A percentile compares a stretch with the other conserved stretches of the same genome.
These are phyloP conservation scores for Mycena vitilis DNA, from an alignment of 768 basidiomycete genomes.

Conservation along the genomic window DNA sequence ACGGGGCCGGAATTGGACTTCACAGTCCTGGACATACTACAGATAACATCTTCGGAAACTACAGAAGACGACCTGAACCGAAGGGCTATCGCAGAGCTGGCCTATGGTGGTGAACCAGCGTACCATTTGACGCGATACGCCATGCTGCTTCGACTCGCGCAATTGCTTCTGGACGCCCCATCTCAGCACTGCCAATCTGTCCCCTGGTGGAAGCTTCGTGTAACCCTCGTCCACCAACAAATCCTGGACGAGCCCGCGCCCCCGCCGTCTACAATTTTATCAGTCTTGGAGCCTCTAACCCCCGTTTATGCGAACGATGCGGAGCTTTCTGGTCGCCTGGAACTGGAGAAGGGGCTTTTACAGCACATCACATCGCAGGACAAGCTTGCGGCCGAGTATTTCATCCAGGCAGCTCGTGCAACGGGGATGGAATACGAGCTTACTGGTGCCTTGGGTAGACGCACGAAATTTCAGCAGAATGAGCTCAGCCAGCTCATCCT, in stretches of 20 bases:
- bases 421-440: constrained; percentile 90
- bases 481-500: constrained; percentile 92
- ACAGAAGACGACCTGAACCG: constrained; percentile 67
- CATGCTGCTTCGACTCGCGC: constrained; percentile 79
- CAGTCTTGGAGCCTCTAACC: constrained; percentile 55
- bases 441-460: constrained; percentile 91
- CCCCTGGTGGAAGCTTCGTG: constrained; percentile 89
- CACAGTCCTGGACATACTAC: constrained; percentile 56
- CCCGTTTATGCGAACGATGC: constrained; percentile 59
- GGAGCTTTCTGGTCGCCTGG: constrained; percentile 74
- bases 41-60: constrained; percentile 43
- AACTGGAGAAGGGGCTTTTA: constrained; percentile 83
- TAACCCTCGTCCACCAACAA: constrained; percentile 77
- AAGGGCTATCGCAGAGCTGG: constrained; percentile 79
- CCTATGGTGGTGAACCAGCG: constrained; percentile 91
- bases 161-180: constrained; percentile 70
- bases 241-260: constrained; percentile 87
- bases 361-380: constrained; percentile 83
- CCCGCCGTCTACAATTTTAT: constrained; percentile 55
- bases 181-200: constrained; percentile 62
- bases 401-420: constrained; percentile 80
- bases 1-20: constrained; percentile 90
- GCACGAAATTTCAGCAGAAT: constrained; percentile 92
- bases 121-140: constrained; percentile 87
- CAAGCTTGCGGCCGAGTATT: constrained; percentile 79